Base-by-base conservation (phyloP, 2,329 filamentous ascomycete species). In the Thelonectria rubi region DNA sequence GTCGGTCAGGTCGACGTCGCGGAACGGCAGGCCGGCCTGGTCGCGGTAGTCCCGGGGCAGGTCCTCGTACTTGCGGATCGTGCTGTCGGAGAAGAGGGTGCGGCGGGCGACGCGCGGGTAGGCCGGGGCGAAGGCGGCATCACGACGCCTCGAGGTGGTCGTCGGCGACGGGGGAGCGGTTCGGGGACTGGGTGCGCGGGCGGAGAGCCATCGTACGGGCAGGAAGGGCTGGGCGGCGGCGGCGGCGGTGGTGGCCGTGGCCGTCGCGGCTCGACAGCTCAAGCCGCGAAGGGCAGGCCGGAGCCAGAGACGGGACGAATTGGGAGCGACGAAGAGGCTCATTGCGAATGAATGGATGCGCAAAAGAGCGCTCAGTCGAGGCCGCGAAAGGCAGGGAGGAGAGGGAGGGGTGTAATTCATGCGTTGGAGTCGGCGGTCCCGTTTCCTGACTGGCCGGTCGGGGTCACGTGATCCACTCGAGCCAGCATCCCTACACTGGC, bases 1-100 rank as follows among this genome's bases (percentile, higher is more conserved):
- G 17, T 80, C 74, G 2, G 78, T 77, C 18, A 90, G 76, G n/a
- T 86, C 82, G 3, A 76, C 74, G 6, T 72, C 74, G 47, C 82
- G 75, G 64, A 89, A 90, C 0, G 77, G 73, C 6, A 90, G 78
- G 2, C 88, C 88, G 2, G 72, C 66, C 48, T 80, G 78, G 71
- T 89, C 86, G 47, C 79, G 77, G 71, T 89, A 90, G 57, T 81
- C 78, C 20, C 76, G 76, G 0, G 87, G 87, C n/a, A 90, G 75
- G 52, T 87, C 79, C 58, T 84, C 79, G 71, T 88, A 90, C 64
- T 82, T 75, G n/a, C 77, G 82, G 60, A 86, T 77, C 52, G 82
- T 69, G 52, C 68, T 71, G 39, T 71, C 69, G 52, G 73, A 72
- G 66, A 78, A 78, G 43, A 79, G 67, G n/a, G 71, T 74, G 46